Base-by-base conservation (phyloP, 2,329 filamentous ascomycete species). In the Tolypocladium cylindrosporum region DNA sequence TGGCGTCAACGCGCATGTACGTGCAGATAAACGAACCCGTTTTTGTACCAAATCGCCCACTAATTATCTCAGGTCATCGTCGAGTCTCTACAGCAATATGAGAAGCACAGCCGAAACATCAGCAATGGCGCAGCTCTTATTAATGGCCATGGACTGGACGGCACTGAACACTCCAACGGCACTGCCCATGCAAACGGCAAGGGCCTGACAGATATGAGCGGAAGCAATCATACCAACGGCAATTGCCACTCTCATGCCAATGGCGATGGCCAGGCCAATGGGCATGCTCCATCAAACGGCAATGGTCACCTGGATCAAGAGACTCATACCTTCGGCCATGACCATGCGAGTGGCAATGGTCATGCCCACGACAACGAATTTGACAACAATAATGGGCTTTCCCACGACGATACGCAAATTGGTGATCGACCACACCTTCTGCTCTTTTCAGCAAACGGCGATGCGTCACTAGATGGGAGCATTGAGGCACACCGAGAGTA, bases 1-100 rank as follows among this genome's bases (percentile, higher is more conserved):
- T n/a, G 74, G 69, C 45, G 71, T 74, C 14, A 78, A 77, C 59
- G 73, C 70, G 2, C 75, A 77, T 57, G 67, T 72, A 4, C 70
- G 78, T 34, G 16, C 7, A 34, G 1, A 14, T 24, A 13, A 48
- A 11, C 19, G 45, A 16, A 34, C 19, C 13, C 0, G 21, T 24
- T 24, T 24, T 24, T 24, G 21, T 24, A 9, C 5, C 7, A 1
- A 3, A 27, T 9, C 6, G 24, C 14, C 13, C 13, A 31, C 24
- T 11, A 31, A 48, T 9, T 9, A 1, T 48, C 43, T 31, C 57
- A 31, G 19, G 36, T 36, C 4, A 50, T 56, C 11, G n/a, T 52
- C 8, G 45, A 24, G 41, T 36, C 21, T 31, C 39, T 34, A 1
- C 37, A n/a, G 55, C 42, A 24, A 13, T 19, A 21, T 13, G 19